Conservation (phyloP, 495 filamentous ascomycete genomes). For the Massariosphaeria phaeospora region DNA sequence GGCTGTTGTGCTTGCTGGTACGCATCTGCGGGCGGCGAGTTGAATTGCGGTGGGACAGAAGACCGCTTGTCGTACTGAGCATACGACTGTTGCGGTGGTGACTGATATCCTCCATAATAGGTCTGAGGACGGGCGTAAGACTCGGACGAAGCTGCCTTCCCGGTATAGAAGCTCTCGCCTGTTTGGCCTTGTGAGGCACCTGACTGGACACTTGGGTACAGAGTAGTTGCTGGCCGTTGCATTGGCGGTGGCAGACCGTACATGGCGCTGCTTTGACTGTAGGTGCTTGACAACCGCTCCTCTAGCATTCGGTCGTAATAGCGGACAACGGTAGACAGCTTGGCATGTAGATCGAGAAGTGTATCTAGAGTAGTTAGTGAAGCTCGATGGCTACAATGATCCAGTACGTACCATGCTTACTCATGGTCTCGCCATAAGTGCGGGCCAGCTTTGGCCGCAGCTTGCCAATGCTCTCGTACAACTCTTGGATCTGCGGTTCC, state of each 20-base stretch:
- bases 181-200: constrained; percentile 26
- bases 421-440: constrained; percentile 98
- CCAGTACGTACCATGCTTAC: constrained; percentile 77
- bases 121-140: constrained; percentile 44
- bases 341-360: constrained; percentile 87
- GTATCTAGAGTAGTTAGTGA: constrained; percentile 57
- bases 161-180: constrained; percentile 77
- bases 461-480: constrained; percentile 92
- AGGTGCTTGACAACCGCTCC: constrained; percentile 86
- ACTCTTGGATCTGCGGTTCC: constrained; percentile 95
- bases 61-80: constrained; percentile 36
- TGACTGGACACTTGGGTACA: constrained; percentile 63
- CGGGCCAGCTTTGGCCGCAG: constrained; percentile 89
- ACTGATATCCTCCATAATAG: constrained; percentile 34
- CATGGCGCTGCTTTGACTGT: constrained; percentile 69
- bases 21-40: constrained; percentile 18
- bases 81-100: constrained; percentile 34
- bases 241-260: constrained; percentile 50
- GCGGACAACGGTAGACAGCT: constrained; percentile 93
- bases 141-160: constrained; percentile 53
- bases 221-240: constrained; percentile 47
- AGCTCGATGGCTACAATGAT: too few species aligned
- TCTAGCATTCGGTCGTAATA: constrained; percentile 99
- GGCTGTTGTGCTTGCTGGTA: constrained; percentile 30
- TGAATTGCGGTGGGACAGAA: constrained; percentile 25